These are phyloP conservation scores for Epicoccum sorghinum DNA, from an alignment of 2,329 filamentous ascomycete genomes.

Conservation along the genomic window DNA sequence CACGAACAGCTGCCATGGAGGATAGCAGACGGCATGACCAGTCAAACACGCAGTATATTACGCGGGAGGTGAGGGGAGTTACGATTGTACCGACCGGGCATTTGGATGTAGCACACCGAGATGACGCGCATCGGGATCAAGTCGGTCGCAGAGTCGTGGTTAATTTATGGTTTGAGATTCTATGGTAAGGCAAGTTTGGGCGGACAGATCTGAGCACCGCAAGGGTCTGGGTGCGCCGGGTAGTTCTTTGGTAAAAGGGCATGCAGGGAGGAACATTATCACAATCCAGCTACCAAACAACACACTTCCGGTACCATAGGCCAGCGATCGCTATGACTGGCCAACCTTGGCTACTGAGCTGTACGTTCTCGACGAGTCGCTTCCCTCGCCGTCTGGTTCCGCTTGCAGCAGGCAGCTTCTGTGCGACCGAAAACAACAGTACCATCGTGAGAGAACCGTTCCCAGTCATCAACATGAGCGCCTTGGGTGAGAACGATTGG, in stretches of 20 bases:
- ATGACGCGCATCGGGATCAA: constrained; percentile 7
- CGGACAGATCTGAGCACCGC: background rate
- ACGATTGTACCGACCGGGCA: constrained; percentile 3
- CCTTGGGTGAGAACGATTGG: constrained; percentile 9
- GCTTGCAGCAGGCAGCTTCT: constrained; percentile 7
- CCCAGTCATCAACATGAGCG: constrained; percentile 11
- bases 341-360: constrained; percentile 1
- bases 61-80: constrained; percentile 1
- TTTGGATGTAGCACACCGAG: background rate
- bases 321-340: background rate
- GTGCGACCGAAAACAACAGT: constrained; percentile 7
- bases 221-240: background rate
- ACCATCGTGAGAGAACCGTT: constrained; percentile 4
- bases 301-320: background rate
- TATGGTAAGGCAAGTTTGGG: constrained; percentile 4
- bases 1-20: constrained; percentile 1
- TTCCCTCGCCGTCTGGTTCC: constrained; percentile 10
- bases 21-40: constrained; percentile 1
- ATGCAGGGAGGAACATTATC: background rate
- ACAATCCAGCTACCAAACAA: background rate
- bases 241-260: background rate
- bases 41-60: constrained; percentile 1
- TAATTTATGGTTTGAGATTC: background rate
- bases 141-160: constrained; percentile 4
- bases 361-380: constrained; percentile 2